Evolutionary conservation across 2,329 filamentous ascomycete species (phyloP).

Genomic region (Orbilia quercus): DNA sequence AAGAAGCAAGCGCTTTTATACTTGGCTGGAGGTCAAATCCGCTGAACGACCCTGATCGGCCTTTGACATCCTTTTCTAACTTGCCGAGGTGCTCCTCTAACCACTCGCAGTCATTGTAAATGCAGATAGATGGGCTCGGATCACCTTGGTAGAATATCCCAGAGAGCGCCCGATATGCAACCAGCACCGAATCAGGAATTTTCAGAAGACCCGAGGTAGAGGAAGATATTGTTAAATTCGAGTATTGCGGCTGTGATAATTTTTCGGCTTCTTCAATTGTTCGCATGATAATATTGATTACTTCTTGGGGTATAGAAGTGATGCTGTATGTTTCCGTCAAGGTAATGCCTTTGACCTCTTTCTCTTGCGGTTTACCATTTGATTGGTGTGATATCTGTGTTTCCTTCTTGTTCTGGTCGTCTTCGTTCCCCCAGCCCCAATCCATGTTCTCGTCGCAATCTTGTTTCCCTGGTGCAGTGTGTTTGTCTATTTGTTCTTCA

Average conservation of each 20-base stretch:
- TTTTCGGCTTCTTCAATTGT: slow-evolving; percentile 71
- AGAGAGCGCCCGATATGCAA: slow-evolving; percentile 82
- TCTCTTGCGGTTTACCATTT: slow-evolving; percentile 56
- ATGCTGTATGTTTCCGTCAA: slow-evolving; percentile 88
- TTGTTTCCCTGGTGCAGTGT: slow-evolving; percentile 55
- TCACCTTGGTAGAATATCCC: slow-evolving; percentile 77
- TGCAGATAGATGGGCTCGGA: slow-evolving; percentile 73
- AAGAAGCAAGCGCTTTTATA: slow-evolving; percentile 52
- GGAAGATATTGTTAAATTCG: slow-evolving; percentile 71
- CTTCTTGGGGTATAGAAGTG: slow-evolving; percentile 83
- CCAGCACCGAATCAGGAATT: slow-evolving; percentile 77
- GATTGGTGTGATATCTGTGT: slow-evolving; percentile 57
- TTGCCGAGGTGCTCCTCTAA: slow-evolving; percentile 67
- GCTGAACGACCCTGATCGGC: slow-evolving; percentile 13
- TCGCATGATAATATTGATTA: slow-evolving; percentile 74
- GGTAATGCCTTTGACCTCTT: slow-evolving; percentile 71
- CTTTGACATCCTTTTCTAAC: slow-evolving; percentile 40
- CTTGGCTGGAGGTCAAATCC: slow-evolving; percentile 41
- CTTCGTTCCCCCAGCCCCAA: slow-evolving; percentile 86
- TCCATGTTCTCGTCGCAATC: slow-evolving; percentile 69
- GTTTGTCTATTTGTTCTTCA: background rate
- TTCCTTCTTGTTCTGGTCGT: slow-evolving; percentile 65
- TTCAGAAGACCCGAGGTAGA: slow-evolving; percentile 77
- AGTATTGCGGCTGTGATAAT: slow-evolving; percentile 61
- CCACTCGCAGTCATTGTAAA: slow-evolving; percentile 76